Evolutionary conservation across 495 filamentous ascomycete species (phyloP).

Genomic region (Mytilinidion resinicola): DNA sequence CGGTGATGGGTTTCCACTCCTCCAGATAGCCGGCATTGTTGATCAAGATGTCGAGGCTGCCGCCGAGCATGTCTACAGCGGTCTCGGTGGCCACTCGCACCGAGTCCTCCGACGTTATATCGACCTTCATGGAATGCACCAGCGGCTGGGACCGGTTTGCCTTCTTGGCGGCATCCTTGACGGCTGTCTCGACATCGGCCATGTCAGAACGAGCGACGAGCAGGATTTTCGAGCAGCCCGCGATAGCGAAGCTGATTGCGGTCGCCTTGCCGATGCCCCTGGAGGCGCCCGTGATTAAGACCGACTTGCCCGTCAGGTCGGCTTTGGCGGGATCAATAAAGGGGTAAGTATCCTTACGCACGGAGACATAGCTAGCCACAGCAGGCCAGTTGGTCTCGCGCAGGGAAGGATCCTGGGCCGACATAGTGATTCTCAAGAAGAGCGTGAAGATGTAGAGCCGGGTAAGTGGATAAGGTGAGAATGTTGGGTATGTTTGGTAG

Average conservation of each 20-base stretch:
- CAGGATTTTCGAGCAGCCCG: slow-evolving; percentile 26
- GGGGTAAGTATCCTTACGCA: slow-evolving; percentile 31
- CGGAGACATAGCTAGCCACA: too few relatives aligned
- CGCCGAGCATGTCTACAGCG: slow-evolving; percentile 32
- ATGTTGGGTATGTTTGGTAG: too few relatives aligned
- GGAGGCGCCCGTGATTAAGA: slow-evolving; percentile 32
- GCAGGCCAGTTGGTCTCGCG: too few relatives aligned
- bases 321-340: slow-evolving; percentile 26
- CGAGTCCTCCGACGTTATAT: slow-evolving; percentile 38
- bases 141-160: slow-evolving; percentile 37
- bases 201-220: slow-evolving; percentile 42
- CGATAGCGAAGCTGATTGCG: slow-evolving; percentile 28
- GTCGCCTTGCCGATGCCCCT: slow-evolving; percentile 30
- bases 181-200: slow-evolving; percentile 31
- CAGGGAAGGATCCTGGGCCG: too few relatives aligned
- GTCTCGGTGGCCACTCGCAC: slow-evolving; percentile 34
- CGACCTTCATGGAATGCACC: slow-evolving; percentile 40
- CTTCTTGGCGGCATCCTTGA: slow-evolving; percentile 36
- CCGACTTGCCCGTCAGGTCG: slow-evolving; percentile 23
- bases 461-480: too few relatives aligned
- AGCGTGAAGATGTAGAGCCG: too few relatives aligned
- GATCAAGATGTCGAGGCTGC: slow-evolving; percentile 46
- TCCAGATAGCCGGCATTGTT: too few relatives aligned
- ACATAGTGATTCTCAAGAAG: too few relatives aligned
- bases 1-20: too few relatives aligned